phyloP scores from a whole-genome alignment of 2,329 filamentous ascomycete species.

The Elsinoe perseae region DNA sequence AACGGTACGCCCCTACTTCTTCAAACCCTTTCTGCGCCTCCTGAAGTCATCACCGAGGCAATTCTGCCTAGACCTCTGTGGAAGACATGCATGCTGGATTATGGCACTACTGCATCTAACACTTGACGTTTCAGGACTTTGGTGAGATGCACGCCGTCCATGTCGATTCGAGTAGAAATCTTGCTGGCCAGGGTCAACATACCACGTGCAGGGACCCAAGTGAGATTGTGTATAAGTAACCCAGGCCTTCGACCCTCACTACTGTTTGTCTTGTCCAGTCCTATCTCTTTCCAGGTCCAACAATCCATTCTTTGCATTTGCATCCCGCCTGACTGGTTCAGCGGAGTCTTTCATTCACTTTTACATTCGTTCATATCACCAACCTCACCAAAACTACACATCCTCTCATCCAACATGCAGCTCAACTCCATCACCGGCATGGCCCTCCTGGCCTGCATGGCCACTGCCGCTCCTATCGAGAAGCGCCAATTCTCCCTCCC shows the following conservation, averaged over 20 bases:
- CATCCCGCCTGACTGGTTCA: conserved; percentile 10
- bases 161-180: background rate
- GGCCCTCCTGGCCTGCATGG: conserved; percentile 20
- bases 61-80: background rate
- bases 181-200: background rate
- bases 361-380: conserved; percentile 2
- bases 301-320: conserved; percentile 11
- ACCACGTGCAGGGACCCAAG: background rate
- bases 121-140: conserved; percentile 11
- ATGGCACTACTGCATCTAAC: conserved; percentile 10
- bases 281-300: conserved; percentile 5
- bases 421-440: conserved; percentile 20
- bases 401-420: conserved; percentile 18
- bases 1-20: conserved; percentile 3
- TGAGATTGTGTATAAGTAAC: background rate
- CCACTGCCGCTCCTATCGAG: conserved; percentile 18
- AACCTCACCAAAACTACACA: background rate
- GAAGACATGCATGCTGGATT: background rate
- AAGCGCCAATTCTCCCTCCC: conserved; percentile 14
- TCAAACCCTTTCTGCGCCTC: conserved; percentile 11
- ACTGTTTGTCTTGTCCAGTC: background rate
- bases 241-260: background rate
- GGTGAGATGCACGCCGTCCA: background rate
- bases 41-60: conserved; percentile 13
- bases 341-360: background rate